Evolutionary conservation across 148 eudicot species (phyloP).

Genomic region (Agrostemma githago): DNA sequence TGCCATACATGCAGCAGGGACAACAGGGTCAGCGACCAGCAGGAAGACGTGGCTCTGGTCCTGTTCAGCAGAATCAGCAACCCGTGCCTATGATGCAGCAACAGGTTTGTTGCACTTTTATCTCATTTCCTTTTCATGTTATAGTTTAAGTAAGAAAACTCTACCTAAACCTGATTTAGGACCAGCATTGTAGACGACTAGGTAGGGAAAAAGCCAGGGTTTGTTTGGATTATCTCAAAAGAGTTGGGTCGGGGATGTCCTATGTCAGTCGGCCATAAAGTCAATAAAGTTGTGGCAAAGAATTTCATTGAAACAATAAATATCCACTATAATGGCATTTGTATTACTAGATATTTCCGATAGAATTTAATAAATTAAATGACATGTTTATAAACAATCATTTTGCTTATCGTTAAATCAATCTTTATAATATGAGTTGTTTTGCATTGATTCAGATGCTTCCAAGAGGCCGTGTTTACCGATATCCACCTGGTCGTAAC

Average conservation of each 20-base stretch:
- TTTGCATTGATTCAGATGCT: slow-evolving; percentile 45
- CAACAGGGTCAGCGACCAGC: slow-evolving; percentile 88
- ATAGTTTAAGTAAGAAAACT: too few species aligned
- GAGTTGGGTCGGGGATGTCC: not conserved
- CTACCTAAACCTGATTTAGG: not conserved
- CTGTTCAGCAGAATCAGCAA: slow-evolving; percentile 66
- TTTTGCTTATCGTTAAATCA: not conserved
- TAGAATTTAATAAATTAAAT: too few species aligned
- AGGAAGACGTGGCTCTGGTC: slow-evolving; percentile 72
- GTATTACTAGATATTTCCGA: not conserved
- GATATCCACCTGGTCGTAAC: slow-evolving; percentile 76
- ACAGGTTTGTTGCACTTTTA: slow-evolving; percentile 35
- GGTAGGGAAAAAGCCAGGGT: not conserved
- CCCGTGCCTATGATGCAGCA: slow-evolving; percentile 81
- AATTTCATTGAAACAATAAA: not conserved
- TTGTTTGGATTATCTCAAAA: not conserved
- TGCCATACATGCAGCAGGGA: slow-evolving; percentile 72
- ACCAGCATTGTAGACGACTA: not conserved
- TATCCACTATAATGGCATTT: not conserved
- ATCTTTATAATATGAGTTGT: not conserved
- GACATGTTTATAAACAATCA: not conserved
- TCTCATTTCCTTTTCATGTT: not conserved
- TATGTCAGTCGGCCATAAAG: not conserved
- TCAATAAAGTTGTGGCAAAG: not conserved
- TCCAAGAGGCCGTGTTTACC: slow-evolving; percentile 76